Evolutionary conservation across 2,329 filamentous ascomycete genomes (phyloP).

Genomic region (Pseudonectria buxi): DNA sequence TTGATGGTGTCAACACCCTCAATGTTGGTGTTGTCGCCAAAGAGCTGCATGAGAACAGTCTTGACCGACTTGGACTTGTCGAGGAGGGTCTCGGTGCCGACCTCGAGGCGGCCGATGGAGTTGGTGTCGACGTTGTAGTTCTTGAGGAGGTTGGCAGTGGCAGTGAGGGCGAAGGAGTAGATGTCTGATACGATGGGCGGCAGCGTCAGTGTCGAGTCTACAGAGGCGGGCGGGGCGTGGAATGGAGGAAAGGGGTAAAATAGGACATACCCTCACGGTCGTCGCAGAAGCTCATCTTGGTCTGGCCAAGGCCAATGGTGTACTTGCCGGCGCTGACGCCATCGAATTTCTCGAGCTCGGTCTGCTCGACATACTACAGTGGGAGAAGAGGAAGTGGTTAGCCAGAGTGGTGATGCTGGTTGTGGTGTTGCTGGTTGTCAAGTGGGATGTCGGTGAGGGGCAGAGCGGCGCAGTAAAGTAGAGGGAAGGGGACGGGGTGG

Average conservation of each 20-base stretch:
- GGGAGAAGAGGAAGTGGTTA: conserved; percentile 16
- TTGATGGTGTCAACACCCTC: conserved; percentile 80
- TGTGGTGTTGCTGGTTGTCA: conserved; percentile 6
- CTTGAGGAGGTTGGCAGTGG: conserved; percentile 66
- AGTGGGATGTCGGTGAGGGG: conserved; percentile 19
- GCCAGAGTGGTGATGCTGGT: conserved; percentile 16
- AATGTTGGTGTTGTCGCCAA: conserved; percentile 75
- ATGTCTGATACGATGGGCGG: conserved; percentile 52
- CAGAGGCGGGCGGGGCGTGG: conserved; percentile 4
- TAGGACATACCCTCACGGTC: conserved; percentile 67
- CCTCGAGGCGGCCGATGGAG: conserved; percentile 73
- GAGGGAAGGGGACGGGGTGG: conserved; percentile 2
- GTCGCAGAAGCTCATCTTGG: conserved; percentile 88
- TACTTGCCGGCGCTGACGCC: conserved; percentile 77
- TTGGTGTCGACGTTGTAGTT: conserved; percentile 79
- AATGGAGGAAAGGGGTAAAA: conserved; percentile 6
- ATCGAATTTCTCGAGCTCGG: conserved; percentile 80
- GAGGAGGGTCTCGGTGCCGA: conserved; percentile 77
- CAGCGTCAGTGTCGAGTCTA: conserved; percentile 11
- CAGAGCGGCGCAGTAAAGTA: conserved; percentile 12
- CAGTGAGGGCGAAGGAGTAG: conserved; percentile 78
- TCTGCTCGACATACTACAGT: conserved; percentile 74
- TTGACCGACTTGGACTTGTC: conserved; percentile 92
- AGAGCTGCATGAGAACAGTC: conserved; percentile 81
- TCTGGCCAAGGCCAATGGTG: conserved; percentile 86